Evolutionary conservation across 305 asterid species (phyloP).

Genomic region (Fraxinus albicans): DNA sequence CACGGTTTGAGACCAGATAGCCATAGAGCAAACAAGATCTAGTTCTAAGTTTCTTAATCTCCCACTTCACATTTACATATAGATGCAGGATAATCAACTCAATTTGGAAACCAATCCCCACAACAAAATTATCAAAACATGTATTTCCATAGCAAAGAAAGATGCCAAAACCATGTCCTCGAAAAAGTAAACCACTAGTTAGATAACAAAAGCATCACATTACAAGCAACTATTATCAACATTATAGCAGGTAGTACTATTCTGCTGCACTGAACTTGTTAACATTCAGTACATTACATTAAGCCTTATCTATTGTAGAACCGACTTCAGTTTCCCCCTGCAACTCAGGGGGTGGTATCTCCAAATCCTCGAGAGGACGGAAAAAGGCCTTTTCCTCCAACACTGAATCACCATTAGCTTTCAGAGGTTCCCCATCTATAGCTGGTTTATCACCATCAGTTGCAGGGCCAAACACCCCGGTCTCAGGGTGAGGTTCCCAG

Average conservation of each 20-base stretch:
- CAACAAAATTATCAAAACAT: not conserved
- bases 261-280: not conserved
- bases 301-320: conserved; percentile 1
- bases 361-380: conserved; percentile 81
- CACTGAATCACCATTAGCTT: conserved; percentile 40
- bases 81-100: not conserved
- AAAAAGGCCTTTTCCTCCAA: conserved; percentile 81
- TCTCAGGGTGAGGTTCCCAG: conserved; percentile 91
- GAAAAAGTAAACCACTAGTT: not conserved
- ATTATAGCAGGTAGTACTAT: not conserved
- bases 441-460: conserved; percentile 31
- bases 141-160: not conserved
- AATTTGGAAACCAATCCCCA: not conserved
- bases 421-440: conserved; percentile 18
- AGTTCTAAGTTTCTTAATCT: no score
- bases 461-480: conserved; percentile 81
- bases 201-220: not conserved
- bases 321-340: not conserved
- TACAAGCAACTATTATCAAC: not conserved
- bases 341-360: conserved; percentile 53
- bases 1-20: no score
- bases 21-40: no score
- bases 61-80: no score
- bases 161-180: not conserved
- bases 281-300: not conserved